Conservation (phyloP, 2,329 filamentous ascomycete species). For the Xylogone sp. region DNA sequence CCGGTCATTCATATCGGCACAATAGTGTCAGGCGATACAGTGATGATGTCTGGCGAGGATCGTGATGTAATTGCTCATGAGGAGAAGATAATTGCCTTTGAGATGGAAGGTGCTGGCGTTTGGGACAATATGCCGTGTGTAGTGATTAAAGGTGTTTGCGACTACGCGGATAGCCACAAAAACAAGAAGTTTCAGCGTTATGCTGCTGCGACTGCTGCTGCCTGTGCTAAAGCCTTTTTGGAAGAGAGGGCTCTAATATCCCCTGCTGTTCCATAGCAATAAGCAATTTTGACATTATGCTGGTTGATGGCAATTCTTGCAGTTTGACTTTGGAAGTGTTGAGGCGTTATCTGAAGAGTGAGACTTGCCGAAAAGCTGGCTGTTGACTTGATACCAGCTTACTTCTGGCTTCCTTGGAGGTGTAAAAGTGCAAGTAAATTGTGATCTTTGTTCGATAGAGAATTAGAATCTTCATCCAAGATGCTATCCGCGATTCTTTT, state of each 20-base stretch:
- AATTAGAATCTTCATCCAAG: no score
- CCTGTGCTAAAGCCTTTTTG: constrained; percentile 7
- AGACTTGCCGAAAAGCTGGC: no score
- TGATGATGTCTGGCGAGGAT: constrained; percentile 28
- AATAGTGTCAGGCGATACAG: constrained; percentile 29
- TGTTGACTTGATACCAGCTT: no score
- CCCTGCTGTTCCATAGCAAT: no score
- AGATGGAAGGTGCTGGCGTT: constrained; percentile 11
- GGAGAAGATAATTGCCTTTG: constrained; percentile 12
- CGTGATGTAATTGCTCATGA: constrained; percentile 19
- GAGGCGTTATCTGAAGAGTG: no score
- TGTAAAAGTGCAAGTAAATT: no score
- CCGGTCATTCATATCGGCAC: constrained; percentile 27
- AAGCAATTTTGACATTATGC: no score
- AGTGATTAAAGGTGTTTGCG: constrained; percentile 10
- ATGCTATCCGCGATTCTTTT: no score
- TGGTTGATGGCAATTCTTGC: no score
- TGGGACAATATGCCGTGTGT: constrained; percentile 9
- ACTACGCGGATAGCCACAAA: constrained; percentile 11
- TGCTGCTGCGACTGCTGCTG: constrained; percentile 7
- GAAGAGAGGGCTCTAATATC: constrained; percentile 2
- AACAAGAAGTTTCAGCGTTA: constrained; percentile 9
- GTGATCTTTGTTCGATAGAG: no score
- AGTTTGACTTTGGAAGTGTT: no score
- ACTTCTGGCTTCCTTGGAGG: no score